Evolutionary conservation across 192 early-diverging fungal genomes (phyloP), one percentile per base, ranked within the genome.

Genomic region (Dissophora globulifera): DNA sequence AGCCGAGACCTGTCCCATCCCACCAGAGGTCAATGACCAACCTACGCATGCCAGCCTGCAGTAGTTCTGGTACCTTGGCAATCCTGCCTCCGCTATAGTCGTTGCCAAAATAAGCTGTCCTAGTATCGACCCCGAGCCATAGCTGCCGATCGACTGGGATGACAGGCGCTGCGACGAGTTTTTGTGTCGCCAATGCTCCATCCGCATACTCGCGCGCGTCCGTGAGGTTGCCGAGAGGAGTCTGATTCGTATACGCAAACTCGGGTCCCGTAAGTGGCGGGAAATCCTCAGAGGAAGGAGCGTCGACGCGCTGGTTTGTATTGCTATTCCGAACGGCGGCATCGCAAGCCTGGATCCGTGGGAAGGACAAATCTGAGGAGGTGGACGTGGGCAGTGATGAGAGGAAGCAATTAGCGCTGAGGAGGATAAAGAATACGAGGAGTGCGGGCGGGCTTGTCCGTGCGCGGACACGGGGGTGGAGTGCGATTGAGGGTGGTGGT

Each of bases 1-100:
- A 75, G 1, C 70, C 70, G 25, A 60, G 32, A 22, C 13, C 62
- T 8, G 53, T 53, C 13, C 35, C 32, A 47, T 75, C 70, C 70
- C 70, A 75, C 70, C 70, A 75, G 6, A 75, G 43, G 49, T 75
- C 70, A n/a, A 75, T 20, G 2, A 75, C 62, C 41, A 75, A 46
- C 31, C 64, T 33, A 15, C 72, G 8, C 64, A 76, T 67, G 17
- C 72, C 72, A 20, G 72, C 64, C 29, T 76, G 72, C 17, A 76
- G 29, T 11, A 76, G 19, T 23, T 76, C 16, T 19, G 72, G 31
- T 0, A 67, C 52, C 1, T 55, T 61, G 2, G 26, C 43, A 16
- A 76, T 67, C 58, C 50, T 66, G 9, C 61, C 63, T 4, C 25
- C 46, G 6, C 72, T 40, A 45, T 40, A 76, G 3, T 76, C 20